Percentiles rank a stretch among this genome's conserved stretches.
Evolutionary conservation across 1,284 basidiomycete genomes (phyloP).

Genomic region (Amylostereum chailletii): DNA sequence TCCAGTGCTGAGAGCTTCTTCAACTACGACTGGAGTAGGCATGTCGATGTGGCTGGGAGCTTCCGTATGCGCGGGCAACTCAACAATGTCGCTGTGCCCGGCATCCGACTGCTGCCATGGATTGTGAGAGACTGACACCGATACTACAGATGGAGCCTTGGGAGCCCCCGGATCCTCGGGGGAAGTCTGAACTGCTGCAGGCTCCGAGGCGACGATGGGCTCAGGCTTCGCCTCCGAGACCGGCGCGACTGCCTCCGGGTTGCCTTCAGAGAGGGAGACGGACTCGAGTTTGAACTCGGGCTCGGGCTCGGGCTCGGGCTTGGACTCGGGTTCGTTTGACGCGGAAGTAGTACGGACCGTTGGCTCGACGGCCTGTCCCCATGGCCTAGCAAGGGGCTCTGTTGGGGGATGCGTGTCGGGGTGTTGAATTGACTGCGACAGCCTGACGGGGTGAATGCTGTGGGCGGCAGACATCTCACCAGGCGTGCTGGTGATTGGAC

Average conservation of each 20-base stretch:
- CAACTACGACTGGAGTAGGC: background rate
- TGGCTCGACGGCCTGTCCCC: background rate
- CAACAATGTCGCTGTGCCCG: background rate
- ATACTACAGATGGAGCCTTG: background rate
- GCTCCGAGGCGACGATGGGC: constrained; percentile 1
- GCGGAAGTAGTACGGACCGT: constrained; percentile 4
- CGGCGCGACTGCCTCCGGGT: constrained; percentile 9
- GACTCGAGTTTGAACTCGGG: constrained; percentile 3
- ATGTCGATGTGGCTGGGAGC: constrained; percentile 3
- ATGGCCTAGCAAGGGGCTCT: constrained; percentile 5
- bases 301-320: background rate
- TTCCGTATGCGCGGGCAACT: background rate
- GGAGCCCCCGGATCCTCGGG: background rate
- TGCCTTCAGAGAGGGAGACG: constrained; percentile 24
- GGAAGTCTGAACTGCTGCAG: background rate
- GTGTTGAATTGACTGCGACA: background rate
- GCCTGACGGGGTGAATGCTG: background rate
- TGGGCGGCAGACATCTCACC: background rate
- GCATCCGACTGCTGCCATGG: background rate
- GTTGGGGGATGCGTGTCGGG: constrained; percentile 6
- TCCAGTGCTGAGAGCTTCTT: constrained; percentile 1
- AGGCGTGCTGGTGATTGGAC: background rate
- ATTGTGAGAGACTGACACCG: background rate
- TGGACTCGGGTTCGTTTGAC: constrained; percentile 1
- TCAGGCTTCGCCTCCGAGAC: background rate